Evolutionary conservation across 2,329 filamentous ascomycete species (phyloP), one percentile per base, ranked within the genome.

Genomic region (Penicillium aurantiogriseum): DNA sequence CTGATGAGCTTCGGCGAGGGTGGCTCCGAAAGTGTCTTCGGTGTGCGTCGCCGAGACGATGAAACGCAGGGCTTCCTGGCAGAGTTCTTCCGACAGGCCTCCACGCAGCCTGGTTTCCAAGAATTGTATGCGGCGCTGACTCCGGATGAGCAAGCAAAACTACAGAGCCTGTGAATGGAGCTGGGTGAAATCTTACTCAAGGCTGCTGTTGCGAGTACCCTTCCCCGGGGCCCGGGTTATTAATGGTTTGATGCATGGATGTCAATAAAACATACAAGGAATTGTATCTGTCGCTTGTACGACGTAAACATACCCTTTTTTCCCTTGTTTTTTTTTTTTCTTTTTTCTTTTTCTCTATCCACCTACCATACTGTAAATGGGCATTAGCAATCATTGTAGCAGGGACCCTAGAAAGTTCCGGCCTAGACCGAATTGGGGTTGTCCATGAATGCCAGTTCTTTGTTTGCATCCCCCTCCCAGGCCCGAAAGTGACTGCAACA

Each of bases 31-130:
- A 73, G 74, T 3, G 77, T 78, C 0, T 76, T 77, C 45, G 72
- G 71, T 3, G 75, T 74, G 54, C 85, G 92, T 52, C 85, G 88
- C 69, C 85, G 88, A 35, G 93, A 97, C 71, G 91, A 97, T 70
- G 92, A 96, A 80, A 96, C 92, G 8, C 91, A 96, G 72, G 85
- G 83, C 4, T 96, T 91, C 73, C 79, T 97, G 46, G 82, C 86
- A 1, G 86, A 92, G 15, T 97, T 96, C 77, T 97, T 97, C 77
- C 79, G 77, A 43, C 76, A 79, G 42, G 79, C 81, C 44, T 81
- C 79, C 15, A 72, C 75, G n/a, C 82, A 81, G 62, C 74, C 78
- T 2, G 82, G 77, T 13, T 87, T 87, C 67, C 76, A 76, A 29
- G 80, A 81, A 49, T 71, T 85, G 25, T 88, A 84, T 70, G 74